Percentiles rank a stretch among this genome's conserved stretches.
phyloP scores from a whole-genome alignment of 208 protist species.

The Acanthamoeba divionensis region DNA sequence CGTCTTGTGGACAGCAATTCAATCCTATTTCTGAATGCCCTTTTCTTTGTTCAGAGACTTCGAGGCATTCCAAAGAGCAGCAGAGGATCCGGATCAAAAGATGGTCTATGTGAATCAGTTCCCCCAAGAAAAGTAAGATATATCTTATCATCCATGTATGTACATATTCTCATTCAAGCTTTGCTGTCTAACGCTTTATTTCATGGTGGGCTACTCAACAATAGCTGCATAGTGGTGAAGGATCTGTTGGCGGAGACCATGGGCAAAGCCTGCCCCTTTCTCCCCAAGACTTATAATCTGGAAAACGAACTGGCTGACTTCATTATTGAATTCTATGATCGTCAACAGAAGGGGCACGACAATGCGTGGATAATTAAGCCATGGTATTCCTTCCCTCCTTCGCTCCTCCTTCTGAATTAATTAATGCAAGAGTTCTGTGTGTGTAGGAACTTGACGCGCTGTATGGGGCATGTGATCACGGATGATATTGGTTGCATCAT shows the following conservation, averaged over 20 bases:
- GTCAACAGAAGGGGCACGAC: not conserved
- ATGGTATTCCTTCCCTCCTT: not conserved
- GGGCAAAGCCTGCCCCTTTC: not conserved
- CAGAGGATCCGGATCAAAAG: not conserved
- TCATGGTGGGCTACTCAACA: no score
- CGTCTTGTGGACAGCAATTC: no score
- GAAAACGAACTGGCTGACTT: conserved; percentile 37
- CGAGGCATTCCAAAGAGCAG: no score
- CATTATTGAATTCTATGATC: conserved; percentile 45
- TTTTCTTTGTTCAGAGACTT: no score
- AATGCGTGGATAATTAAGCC: conserved; percentile 65
- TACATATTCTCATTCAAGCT: no score
- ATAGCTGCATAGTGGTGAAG: conserved; percentile 24
- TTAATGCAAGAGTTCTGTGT: not conserved
- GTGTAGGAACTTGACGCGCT: not conserved
- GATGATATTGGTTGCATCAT: conserved; percentile 4
- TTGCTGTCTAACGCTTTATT: no score
- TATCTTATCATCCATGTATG: not conserved
- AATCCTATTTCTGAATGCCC: no score
- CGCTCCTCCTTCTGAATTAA: not conserved
- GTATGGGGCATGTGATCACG: not conserved
- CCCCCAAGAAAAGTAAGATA: not conserved
- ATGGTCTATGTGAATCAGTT: conserved; percentile 18
- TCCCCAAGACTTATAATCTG: conserved; percentile 55
- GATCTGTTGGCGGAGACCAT: conserved; percentile 20